These are phyloP conservation scores for Arthrobotrys sinensis DNA, from an alignment of 2,329 filamentous ascomycete species.

Conservation along the genomic window DNA sequence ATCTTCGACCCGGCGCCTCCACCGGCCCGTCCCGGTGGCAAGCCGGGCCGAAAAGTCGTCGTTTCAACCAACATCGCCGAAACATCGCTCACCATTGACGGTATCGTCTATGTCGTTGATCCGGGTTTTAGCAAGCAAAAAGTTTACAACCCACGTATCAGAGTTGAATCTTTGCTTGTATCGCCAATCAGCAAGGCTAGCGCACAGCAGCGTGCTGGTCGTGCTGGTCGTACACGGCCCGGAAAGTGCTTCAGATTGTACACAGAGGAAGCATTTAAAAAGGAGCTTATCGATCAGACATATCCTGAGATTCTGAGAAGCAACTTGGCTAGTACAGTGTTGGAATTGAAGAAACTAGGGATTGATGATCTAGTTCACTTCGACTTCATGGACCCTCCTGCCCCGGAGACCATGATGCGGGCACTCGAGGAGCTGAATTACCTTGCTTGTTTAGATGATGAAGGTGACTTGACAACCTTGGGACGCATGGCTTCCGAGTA, in stretches of 20 bases:
- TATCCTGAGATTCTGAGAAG: constrained; percentile 96
- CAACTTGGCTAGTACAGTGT: constrained; percentile 92
- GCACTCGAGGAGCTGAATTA: constrained; percentile 98
- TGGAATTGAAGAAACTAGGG: constrained; percentile 97
- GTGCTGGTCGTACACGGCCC: constrained; percentile 97
- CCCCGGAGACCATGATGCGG: constrained; percentile 98
- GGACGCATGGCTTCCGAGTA: constrained; percentile 93
- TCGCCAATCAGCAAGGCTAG: constrained; percentile 98
- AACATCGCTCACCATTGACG: constrained; percentile 96
- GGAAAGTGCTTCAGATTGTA: constrained; percentile 99
- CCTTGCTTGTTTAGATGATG: constrained; percentile 94
- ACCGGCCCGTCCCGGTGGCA: constrained; percentile 80
- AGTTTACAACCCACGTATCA: constrained; percentile 96
- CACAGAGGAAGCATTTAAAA: constrained; percentile 95
- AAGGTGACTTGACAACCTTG: constrained; percentile 87
- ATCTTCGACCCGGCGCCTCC: constrained; percentile 93
- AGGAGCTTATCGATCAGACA: constrained; percentile 96
- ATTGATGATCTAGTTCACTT: constrained; percentile 97
- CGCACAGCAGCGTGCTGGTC: constrained; percentile 96
- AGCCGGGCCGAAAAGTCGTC: constrained; percentile 92
- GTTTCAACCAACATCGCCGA: constrained; percentile 98
- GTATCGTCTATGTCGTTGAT: constrained; percentile 99
- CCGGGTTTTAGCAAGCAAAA: constrained; percentile 99
- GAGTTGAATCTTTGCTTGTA: constrained; percentile 96
- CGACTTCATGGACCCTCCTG: constrained; percentile 97